These are phyloP conservation scores for Pontederia crassipes DNA, from an alignment of 176 grass and related monocot species.

Conservation along the genomic window DNA sequence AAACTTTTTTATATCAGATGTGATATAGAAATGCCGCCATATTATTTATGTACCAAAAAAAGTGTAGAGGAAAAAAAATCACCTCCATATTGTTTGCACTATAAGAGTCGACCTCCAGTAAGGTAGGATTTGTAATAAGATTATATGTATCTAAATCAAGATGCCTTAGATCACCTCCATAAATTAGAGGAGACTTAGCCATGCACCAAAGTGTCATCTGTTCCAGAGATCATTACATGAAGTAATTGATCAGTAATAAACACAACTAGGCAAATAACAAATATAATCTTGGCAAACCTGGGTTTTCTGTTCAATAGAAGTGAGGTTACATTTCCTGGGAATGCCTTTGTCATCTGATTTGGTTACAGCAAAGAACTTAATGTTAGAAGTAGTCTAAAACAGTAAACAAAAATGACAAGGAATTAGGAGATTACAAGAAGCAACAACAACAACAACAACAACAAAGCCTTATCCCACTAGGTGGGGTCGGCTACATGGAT, in stretches of 20 bases:
- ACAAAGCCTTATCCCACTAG: too few relatives aligned
- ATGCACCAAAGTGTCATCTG: constrained; percentile 95
- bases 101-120: constrained; percentile 77
- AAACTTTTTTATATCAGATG: too few relatives aligned
- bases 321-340: constrained; percentile 67
- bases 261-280: background rate
- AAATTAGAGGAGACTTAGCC: constrained; percentile 80
- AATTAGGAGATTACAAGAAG: background rate
- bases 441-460: too few relatives aligned
- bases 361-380: constrained; percentile 6
- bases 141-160: constrained; percentile 41
- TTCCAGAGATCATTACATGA: background rate
- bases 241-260: background rate
- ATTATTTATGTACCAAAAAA: too few relatives aligned
- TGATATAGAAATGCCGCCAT: too few relatives aligned
- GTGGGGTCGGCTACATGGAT: too few relatives aligned
- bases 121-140: constrained; percentile 67
- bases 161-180: constrained; percentile 84
- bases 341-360: constrained; percentile 53
- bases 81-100: constrained; percentile 84
- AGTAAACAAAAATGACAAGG: background rate
- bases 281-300: constrained; percentile 36
- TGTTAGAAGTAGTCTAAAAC: background rate
- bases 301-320: constrained; percentile 76
- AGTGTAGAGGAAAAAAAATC: constrained; percentile 7